Percentiles rank a stretch among this genome's conserved stretches.
These are phyloP conservation scores for Bauhinia variegata DNA, from an alignment of 306 rosid genomes.

Conservation along the genomic window DNA sequence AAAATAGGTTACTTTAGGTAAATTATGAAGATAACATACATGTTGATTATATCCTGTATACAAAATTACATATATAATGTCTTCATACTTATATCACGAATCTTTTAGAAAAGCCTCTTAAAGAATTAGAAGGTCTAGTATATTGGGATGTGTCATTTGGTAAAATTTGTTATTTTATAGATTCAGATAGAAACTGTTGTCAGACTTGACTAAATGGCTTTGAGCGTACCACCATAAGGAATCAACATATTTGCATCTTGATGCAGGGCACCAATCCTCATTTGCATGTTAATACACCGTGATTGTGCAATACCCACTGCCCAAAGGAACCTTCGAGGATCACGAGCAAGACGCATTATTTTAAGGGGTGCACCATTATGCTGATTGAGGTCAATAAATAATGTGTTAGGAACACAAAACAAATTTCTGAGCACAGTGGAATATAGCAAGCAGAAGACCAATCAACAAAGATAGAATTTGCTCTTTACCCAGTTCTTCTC, in stretches of 20 bases:
- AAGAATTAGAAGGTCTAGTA: too few relatives aligned
- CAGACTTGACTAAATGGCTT: constrained; percentile 18
- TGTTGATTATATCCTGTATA: constrained; percentile 10
- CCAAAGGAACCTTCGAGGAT: constrained; percentile 86
- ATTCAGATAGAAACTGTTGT: too few relatives aligned
- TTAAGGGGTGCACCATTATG: constrained; percentile 82
- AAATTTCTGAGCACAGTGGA: constrained; percentile 7
- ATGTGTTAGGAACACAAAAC: constrained; percentile 25
- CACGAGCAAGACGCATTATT: constrained; percentile 83
- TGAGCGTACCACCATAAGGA: constrained; percentile 82
- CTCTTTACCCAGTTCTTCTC: constrained; percentile 77
- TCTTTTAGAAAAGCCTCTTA: too few relatives aligned
- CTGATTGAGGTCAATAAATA: constrained; percentile 47
- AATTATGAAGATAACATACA: neutral
- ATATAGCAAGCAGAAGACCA: constrained; percentile 29
- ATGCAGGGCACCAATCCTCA: constrained; percentile 77
- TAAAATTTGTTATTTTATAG: too few relatives aligned
- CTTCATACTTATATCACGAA: too few relatives aligned
- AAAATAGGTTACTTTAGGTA: neutral
- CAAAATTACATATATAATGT: constrained; percentile 12
- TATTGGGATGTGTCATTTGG: too few relatives aligned
- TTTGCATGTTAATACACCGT: constrained; percentile 78
- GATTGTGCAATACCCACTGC: constrained; percentile 87
- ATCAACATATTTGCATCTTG: constrained; percentile 85
- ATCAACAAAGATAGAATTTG: constrained; percentile 29